Evolutionary conservation across 306 rosid species (phyloP).

Genomic region (Corylus americana): DNA sequence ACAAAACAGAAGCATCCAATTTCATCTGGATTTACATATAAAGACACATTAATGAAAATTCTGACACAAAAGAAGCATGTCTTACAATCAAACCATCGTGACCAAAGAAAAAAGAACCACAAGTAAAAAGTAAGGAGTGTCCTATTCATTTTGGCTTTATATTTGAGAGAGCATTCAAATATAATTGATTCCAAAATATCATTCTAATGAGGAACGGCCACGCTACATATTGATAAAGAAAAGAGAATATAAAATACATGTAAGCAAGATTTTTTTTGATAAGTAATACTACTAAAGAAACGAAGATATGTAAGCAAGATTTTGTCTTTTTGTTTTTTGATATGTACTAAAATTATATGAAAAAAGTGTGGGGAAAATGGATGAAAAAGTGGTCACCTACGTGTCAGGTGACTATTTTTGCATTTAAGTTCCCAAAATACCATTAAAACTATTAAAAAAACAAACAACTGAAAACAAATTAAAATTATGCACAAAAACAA

Average conservation of each 20-base stretch:
- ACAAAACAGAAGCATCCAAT: not conserved
- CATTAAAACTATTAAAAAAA: too few relatives aligned
- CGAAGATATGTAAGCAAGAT: not conserved
- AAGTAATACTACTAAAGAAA: too few relatives aligned
- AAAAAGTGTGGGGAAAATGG: too few relatives aligned
- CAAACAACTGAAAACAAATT: too few relatives aligned
- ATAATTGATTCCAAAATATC: too few relatives aligned
- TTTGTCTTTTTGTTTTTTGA: not conserved
- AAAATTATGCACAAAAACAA: too few relatives aligned
- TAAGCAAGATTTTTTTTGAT: not conserved
- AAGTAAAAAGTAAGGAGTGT: not conserved
- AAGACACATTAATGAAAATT: not conserved
- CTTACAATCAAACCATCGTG: not conserved
- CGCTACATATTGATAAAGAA: too few relatives aligned
- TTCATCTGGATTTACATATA: not conserved
- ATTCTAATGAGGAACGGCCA: too few relatives aligned
- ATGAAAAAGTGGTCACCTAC: too few relatives aligned
- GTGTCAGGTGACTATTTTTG: too few relatives aligned
- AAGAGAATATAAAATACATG: not conserved
- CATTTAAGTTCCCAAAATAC: too few relatives aligned
- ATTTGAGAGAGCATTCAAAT: too few relatives aligned
- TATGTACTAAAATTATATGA: not conserved
- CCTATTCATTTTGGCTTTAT: not conserved
- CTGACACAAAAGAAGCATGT: not conserved
- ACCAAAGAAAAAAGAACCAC: not conserved